A percentile compares a stretch with the other conserved stretches of the same genome.
These are phyloP conservation scores for Pseudogymnoascus sp. DNA, from an alignment of 2,329 filamentous ascomycete species.

Conservation along the genomic window DNA sequence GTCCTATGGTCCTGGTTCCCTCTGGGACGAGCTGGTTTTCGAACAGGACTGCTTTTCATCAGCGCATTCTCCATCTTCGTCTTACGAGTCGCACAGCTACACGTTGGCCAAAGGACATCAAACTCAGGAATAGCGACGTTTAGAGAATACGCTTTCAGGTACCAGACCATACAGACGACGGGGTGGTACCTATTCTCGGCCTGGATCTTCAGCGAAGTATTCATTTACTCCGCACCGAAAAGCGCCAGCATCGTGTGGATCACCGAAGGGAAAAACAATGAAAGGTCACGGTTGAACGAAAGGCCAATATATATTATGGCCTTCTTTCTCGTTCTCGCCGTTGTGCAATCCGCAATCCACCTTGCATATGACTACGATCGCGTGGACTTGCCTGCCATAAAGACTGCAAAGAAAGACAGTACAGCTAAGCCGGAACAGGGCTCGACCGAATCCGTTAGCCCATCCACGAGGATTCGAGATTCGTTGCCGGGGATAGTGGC, in stretches of 20 bases:
- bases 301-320: slow-evolving; percentile 71
- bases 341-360: slow-evolving; percentile 62
- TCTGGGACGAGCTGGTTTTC: slow-evolving; percentile 63
- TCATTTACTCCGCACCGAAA: slow-evolving; percentile 60
- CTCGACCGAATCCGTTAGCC: slow-evolving; percentile 24
- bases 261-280: slow-evolving; percentile 57
- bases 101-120: slow-evolving; percentile 64
- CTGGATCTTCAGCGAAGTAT: slow-evolving; percentile 71
- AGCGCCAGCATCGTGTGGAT: slow-evolving; percentile 62
- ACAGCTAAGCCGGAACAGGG: slow-evolving; percentile 4
- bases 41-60: slow-evolving; percentile 66
- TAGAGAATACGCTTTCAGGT: slow-evolving; percentile 42
- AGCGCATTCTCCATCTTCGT: slow-evolving; percentile 71
- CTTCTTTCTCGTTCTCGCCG: slow-evolving; percentile 58
- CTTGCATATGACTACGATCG: slow-evolving; percentile 66
- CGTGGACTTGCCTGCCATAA: slow-evolving; percentile 33
- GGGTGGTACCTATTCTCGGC: slow-evolving; percentile 72
- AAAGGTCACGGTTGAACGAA: slow-evolving; percentile 75
- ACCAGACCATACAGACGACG: slow-evolving; percentile 57
- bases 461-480: slow-evolving; percentile 31
- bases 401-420: slow-evolving; percentile 22
- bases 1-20: slow-evolving; percentile 85
- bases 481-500: not conserved
- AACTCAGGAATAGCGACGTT: slow-evolving; percentile 59
- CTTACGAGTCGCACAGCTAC: slow-evolving; percentile 76